Evolutionary conservation across 495 filamentous ascomycete species (phyloP).

Genomic region (Podospora anserina): DNA sequence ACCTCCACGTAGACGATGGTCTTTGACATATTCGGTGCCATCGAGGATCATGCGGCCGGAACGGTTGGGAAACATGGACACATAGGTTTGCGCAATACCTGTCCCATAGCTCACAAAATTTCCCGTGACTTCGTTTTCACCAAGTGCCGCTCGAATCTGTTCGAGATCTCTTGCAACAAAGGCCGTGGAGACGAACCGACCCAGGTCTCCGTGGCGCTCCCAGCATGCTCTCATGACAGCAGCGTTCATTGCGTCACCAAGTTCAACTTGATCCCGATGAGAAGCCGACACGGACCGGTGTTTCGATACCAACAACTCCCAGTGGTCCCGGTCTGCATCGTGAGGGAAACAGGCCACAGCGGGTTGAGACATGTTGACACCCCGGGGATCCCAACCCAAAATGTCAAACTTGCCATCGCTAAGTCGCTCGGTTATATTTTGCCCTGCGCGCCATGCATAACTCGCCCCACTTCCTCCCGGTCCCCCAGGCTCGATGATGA

Average conservation of each 20-base stretch:
- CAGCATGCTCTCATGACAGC: constrained; percentile 45
- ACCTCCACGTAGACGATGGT: constrained; percentile 45
- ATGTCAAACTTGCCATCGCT: constrained; percentile 47
- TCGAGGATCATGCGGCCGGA: constrained; percentile 49
- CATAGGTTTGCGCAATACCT: constrained; percentile 58
- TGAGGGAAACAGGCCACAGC: constrained; percentile 49
- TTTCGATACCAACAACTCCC: constrained; percentile 38
- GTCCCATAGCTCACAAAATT: constrained; percentile 72
- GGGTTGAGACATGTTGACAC: constrained; percentile 51
- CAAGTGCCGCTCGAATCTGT: constrained; percentile 48
- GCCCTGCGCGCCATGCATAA: constrained; percentile 37
- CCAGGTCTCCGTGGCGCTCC: constrained; percentile 43
- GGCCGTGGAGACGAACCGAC: constrained; percentile 42
- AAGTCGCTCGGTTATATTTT: constrained; percentile 36
- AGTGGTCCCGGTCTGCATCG: constrained; percentile 42
- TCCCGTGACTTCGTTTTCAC: constrained; percentile 51
- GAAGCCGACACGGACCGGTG: constrained; percentile 36
- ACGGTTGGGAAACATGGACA: constrained; percentile 46
- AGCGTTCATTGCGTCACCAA: constrained; percentile 41
- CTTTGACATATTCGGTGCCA: constrained; percentile 49
- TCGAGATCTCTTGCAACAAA: constrained; percentile 50
- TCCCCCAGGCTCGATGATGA: constrained; percentile 48
- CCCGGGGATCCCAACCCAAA: constrained; percentile 56
- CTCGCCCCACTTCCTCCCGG: constrained; percentile 45
- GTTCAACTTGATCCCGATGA: constrained; percentile 35